Evolutionary conservation across 2,329 filamentous ascomycete genomes (phyloP).

Genomic region (Verticillium dahliae): DNA sequence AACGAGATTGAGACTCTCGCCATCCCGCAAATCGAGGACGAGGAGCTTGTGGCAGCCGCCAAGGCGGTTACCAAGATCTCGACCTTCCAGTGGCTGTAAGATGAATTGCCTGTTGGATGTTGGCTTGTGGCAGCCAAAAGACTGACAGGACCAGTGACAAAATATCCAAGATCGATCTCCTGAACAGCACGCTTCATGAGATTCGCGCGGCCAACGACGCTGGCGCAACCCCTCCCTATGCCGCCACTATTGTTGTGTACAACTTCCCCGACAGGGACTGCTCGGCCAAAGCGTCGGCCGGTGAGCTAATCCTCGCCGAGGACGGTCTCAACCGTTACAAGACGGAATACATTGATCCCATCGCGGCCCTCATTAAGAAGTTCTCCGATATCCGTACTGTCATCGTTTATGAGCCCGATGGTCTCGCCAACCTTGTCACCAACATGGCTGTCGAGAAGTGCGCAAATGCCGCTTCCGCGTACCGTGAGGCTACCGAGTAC

Average conservation of each 20-base stretch:
- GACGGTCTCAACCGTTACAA: conserved; percentile 23
- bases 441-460: conserved; percentile 24
- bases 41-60: conserved; percentile 32
- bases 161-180: conserved; percentile 21
- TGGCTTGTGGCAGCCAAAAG: not conserved
- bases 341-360: conserved; percentile 23
- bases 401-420: conserved; percentile 23
- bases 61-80: conserved; percentile 21
- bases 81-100: conserved; percentile 22
- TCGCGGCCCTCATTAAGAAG: conserved; percentile 10
- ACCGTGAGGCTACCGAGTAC: conserved; percentile 23
- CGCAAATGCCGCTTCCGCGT: conserved; percentile 17
- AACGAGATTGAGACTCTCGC: conserved; percentile 34
- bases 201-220: conserved; percentile 14
- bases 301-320: conserved; percentile 22
- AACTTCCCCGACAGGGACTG: conserved; percentile 31
- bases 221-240: conserved; percentile 15
- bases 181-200: conserved; percentile 20
- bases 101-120: not conserved
- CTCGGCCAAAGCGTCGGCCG: conserved; percentile 26
- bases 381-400: conserved; percentile 6
- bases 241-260: conserved; percentile 26
- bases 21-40: conserved; percentile 43
- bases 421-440: conserved; percentile 28
- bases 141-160: conserved; percentile 18